Conservation (phyloP, 176 grass and related monocot species). For the Hordeum marinum region DNA sequence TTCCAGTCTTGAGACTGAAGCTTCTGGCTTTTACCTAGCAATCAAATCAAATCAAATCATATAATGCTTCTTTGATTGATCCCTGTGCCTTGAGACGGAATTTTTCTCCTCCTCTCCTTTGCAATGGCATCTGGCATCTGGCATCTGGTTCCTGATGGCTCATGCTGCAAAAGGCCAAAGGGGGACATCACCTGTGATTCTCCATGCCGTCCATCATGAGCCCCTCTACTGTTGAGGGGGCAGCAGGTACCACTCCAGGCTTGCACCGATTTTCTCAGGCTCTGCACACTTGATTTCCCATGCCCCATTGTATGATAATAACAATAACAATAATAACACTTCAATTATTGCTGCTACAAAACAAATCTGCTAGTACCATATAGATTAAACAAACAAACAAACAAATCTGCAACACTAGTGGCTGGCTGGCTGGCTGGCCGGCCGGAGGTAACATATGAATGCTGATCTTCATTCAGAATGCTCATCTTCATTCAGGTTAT, state of each 20-base stretch:
- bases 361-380: not conserved
- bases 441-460: not conserved
- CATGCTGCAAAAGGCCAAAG: not conserved
- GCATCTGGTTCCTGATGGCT: slow-evolving; percentile 11
- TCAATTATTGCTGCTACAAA: slow-evolving; percentile 4
- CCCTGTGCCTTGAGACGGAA: not conserved
- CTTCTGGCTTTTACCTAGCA: slow-evolving; percentile 30
- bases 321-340: not conserved
- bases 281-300: slow-evolving; percentile 10
- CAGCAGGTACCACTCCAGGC: slow-evolving; percentile 26
- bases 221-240: not conserved
- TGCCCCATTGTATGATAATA: not conserved
- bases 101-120: not conserved
- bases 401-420: not conserved
- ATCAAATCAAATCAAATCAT: not conserved
- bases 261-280: slow-evolving; percentile 24
- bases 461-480: not conserved
- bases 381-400: not conserved
- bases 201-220: slow-evolving; percentile 18
- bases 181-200: slow-evolving; percentile 6
- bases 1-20: slow-evolving; percentile 42
- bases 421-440: not conserved
- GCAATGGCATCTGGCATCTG: not conserved
- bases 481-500: not conserved
- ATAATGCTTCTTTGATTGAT: not conserved